These are phyloP conservation scores for Populus simonii DNA, from an alignment of 345 rosid species.

Conservation along the genomic window DNA sequence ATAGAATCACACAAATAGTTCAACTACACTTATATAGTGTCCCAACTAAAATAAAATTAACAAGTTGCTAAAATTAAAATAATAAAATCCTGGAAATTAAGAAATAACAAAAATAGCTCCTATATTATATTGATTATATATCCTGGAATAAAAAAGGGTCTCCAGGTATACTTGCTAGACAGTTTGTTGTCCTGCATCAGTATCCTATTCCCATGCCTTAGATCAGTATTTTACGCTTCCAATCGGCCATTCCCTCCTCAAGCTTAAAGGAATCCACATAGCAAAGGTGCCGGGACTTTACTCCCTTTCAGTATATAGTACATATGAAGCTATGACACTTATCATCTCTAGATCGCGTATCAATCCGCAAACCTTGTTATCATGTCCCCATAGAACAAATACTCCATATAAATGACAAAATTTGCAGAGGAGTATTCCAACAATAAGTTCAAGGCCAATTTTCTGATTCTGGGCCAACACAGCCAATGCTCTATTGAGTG, in stretches of 20 bases:
- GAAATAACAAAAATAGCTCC: slow-evolving; percentile 1
- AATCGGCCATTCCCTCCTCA: slow-evolving; percentile 84
- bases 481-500: slow-evolving; percentile 58
- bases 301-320: slow-evolving; percentile 70
- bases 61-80: background rate
- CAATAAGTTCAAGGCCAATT: slow-evolving; percentile 68
- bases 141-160: slow-evolving; percentile 73
- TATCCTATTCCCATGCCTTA: slow-evolving; percentile 87
- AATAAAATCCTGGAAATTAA: background rate
- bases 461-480: slow-evolving; percentile 54
- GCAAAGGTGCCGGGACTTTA: slow-evolving; percentile 68
- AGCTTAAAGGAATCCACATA: slow-evolving; percentile 70
- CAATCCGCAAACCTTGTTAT: slow-evolving; percentile 70
- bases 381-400: slow-evolving; percentile 62
- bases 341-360: slow-evolving; percentile 62
- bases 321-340: slow-evolving; percentile 54
- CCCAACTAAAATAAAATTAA: background rate
- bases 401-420: slow-evolving; percentile 64
- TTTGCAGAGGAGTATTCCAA: slow-evolving; percentile 80
- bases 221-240: slow-evolving; percentile 76
- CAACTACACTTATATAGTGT: background rate
- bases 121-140: slow-evolving; percentile 81
- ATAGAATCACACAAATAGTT: background rate
- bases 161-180: slow-evolving; percentile 26
- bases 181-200: slow-evolving; percentile 39